These are phyloP conservation scores for Coemansia sp. DNA, from an alignment of 192 early-diverging fungal genomes.

Conservation along the genomic window DNA sequence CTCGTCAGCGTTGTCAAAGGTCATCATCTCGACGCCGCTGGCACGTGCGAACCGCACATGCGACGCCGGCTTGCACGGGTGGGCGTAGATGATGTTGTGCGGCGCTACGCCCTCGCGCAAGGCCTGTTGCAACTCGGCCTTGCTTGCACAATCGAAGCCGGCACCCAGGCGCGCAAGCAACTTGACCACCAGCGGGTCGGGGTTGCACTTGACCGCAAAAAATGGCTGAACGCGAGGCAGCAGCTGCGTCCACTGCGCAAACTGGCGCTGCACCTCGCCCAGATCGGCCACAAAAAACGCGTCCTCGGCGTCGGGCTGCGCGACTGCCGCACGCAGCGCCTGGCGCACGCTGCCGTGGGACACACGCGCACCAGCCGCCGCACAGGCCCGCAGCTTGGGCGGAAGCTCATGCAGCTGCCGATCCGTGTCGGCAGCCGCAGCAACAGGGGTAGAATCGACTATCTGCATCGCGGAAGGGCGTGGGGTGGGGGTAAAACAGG, in stretches of 20 bases:
- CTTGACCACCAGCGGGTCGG: constrained; percentile 81
- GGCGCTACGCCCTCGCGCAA: constrained; percentile 66
- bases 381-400: constrained; percentile 21
- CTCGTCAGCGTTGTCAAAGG: constrained; percentile 99
- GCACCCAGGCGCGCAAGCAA: constrained; percentile 78
- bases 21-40: constrained; percentile 87
- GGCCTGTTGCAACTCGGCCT: constrained; percentile 83
- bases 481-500: not conserved
- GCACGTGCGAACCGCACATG: constrained; percentile 84
- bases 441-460: not conserved
- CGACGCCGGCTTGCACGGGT: constrained; percentile 98
- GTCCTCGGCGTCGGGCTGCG: constrained; percentile 71
- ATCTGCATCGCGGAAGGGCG: constrained; percentile 1
- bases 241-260: constrained; percentile 73
- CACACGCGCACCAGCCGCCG: constrained; percentile 9
- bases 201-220: constrained; percentile 98
- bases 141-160: constrained; percentile 99
- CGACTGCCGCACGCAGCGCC: constrained; percentile 25
- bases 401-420: constrained; percentile 19
- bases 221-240: constrained; percentile 95
- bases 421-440: not conserved
- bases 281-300: constrained; percentile 96
- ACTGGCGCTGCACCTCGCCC: constrained; percentile 88
- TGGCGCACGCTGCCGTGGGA: constrained; percentile 27
- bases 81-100: constrained; percentile 89